Percentiles rank a stretch among this genome's conserved stretches.
phyloP scores from a whole-genome alignment of 176 grass and related monocot species.

The Raddia guianensis region DNA sequence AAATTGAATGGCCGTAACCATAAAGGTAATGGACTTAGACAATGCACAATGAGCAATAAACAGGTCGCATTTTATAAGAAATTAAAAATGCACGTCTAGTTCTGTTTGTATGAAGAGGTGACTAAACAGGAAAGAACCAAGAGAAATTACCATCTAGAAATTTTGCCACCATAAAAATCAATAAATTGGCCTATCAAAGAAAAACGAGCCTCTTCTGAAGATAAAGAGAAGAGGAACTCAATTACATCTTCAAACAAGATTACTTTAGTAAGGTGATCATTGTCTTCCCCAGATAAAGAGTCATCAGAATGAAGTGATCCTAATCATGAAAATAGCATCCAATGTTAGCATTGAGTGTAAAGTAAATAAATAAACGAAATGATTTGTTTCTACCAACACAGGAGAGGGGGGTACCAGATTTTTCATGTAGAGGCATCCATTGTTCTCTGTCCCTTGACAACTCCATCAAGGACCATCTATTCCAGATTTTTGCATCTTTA shows the following conservation, averaged over 20 bases:
- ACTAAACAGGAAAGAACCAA: conserved; percentile 8
- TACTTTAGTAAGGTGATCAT: conserved; percentile 85
- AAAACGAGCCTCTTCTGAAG: conserved; percentile 80
- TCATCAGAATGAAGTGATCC: conserved; percentile 42
- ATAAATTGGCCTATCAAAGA: conserved; percentile 95
- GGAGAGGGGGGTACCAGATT: conserved; percentile 50
- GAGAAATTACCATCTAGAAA: conserved; percentile 82
- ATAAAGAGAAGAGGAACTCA: conserved; percentile 89
- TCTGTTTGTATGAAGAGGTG: conserved; percentile 9
- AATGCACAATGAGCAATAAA: neutral
- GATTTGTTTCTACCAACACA: conserved; percentile 32
- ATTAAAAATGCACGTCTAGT: conserved; percentile 12
- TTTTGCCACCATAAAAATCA: conserved; percentile 88
- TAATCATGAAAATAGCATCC: conserved; percentile 35
- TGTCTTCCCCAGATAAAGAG: conserved; percentile 56
- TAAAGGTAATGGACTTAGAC: neutral
- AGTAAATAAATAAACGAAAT: conserved; percentile 32
- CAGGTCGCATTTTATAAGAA: neutral
- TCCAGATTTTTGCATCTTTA: conserved; percentile 94
- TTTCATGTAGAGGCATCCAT: conserved; percentile 89
- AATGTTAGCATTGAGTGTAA: conserved; percentile 32
- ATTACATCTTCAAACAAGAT: conserved; percentile 93
- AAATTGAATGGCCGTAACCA: neutral
- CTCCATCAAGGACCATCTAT: conserved; percentile 87
- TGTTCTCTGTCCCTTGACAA: conserved; percentile 76